These are phyloP conservation scores for Plenodomus biglobosus DNA, from an alignment of 2,329 filamentous ascomycete genomes.

Conservation along the genomic window DNA sequence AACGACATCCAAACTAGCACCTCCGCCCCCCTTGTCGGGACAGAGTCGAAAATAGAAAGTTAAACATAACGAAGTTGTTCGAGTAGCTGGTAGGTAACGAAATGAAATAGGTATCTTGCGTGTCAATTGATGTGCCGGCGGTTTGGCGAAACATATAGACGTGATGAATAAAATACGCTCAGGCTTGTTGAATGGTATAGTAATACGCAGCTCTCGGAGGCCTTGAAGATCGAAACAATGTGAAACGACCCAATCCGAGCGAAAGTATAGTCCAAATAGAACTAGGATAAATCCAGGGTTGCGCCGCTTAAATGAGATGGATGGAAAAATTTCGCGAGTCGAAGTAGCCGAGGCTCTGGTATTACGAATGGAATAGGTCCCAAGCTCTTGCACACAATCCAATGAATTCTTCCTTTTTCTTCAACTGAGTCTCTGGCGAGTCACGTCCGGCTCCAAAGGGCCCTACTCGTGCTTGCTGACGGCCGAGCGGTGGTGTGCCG, in stretches of 20 bases:
- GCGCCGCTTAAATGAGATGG: slow-evolving; percentile 19
- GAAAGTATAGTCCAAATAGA: slow-evolving; percentile 21
- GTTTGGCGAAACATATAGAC: slow-evolving; percentile 22
- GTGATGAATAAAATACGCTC: slow-evolving; percentile 6
- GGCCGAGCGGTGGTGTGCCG: slow-evolving; percentile 78
- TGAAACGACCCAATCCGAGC: slow-evolving; percentile 20
- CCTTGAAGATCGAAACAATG: slow-evolving; percentile 10
- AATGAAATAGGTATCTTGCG: slow-evolving; percentile 21
- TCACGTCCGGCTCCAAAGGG: slow-evolving; percentile 81
- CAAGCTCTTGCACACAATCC: slow-evolving; percentile 84
- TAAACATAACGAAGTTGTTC: slow-evolving; percentile 1
- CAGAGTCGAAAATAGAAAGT: slow-evolving; percentile 1
- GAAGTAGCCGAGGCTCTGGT: slow-evolving; percentile 16
- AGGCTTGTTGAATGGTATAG: slow-evolving; percentile 12
- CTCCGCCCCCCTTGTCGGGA: neutral
- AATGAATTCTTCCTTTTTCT: slow-evolving; percentile 93
- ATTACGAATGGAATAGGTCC: slow-evolving; percentile 91
- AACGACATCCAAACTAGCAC: slow-evolving; percentile 1
- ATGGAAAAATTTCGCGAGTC: slow-evolving; percentile 12
- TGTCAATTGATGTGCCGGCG: slow-evolving; percentile 29
- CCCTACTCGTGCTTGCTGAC: slow-evolving; percentile 54
- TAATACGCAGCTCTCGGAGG: slow-evolving; percentile 12
- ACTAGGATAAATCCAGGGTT: slow-evolving; percentile 23
- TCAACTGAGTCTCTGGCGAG: slow-evolving; percentile 76
- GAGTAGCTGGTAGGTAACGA: slow-evolving; percentile 8